Base-by-base conservation (phyloP, 2,329 filamentous ascomycete species). In the Coniella vitis region DNA sequence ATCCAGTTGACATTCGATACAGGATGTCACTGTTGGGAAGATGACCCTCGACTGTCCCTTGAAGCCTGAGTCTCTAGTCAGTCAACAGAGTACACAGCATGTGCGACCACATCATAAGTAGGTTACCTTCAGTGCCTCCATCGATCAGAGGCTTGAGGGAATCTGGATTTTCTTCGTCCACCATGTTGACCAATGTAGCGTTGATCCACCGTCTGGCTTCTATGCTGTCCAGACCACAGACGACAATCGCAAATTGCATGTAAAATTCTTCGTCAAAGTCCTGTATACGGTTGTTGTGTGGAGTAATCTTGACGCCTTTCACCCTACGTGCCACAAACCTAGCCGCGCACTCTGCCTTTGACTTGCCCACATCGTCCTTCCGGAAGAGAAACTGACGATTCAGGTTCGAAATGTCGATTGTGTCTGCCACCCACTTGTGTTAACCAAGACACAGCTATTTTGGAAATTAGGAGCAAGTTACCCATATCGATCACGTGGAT, bases 401-500 rank as follows among this genome's bases (percentile, higher is more conserved):
- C 19, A 98, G 78, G 65, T 98, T 98, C 44, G 90, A 96, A 53
- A 98, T 91, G 63, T 98, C 93, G 66, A 98, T 98, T 1, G 91
- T 98, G 67, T 98, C 90, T 89, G 57, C 35, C 19, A 39, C 21
- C 9, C 38, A 38, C 16, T 12, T 7, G 45, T 57, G 10, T 29
- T 29, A 44, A 57, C 52, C 34, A 21, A 12, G 20, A 21, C n/a
- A 14, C 20, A 32, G 14, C 37, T 16, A 37, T n/a, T 4, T 22
- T 14, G 34, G 22, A 17, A 19, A 32, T 2, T 31, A n/a, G 12
- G 37, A 14, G 14, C 25, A 58, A 14, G n/a, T 63, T 69, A 86
- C 86, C 88, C 93, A 98, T 98, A 69, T 98, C 93, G 60, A 98
- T 97, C 51, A 98, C 93, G 71, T 98, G 90, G 57, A 98, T 96